These are phyloP conservation scores for Podila epigama DNA, from an alignment of 192 early-diverging fungal species.

Conservation along the genomic window DNA sequence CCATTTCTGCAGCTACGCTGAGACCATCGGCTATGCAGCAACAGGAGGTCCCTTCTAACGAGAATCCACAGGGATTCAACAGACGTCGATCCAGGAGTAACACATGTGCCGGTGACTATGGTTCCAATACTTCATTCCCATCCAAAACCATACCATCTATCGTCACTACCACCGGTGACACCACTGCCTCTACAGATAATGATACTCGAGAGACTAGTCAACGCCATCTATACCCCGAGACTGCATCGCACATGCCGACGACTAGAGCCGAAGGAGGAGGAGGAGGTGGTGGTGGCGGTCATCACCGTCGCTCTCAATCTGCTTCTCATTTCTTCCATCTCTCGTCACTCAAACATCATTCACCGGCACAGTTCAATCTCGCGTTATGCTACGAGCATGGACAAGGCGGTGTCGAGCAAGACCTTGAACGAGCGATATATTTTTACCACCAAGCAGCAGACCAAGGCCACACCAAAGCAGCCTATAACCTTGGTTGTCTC, in stretches of 20 bases:
- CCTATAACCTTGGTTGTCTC: constrained; percentile 34
- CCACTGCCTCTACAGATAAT: not conserved
- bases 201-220: too few species aligned
- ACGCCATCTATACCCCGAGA: not conserved
- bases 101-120: not conserved
- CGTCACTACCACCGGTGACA: not conserved
- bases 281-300: not conserved
- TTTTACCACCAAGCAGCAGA: constrained; percentile 45
- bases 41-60: too few species aligned
- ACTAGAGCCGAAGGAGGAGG: not conserved
- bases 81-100: not conserved
- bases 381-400: constrained; percentile 49
- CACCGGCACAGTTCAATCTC: constrained; percentile 38
- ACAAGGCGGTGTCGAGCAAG: constrained; percentile 35
- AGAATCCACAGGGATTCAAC: too few species aligned
- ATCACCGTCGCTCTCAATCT: constrained; percentile 35
- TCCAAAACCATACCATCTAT: not conserved
- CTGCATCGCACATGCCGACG: not conserved
- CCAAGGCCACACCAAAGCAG: constrained; percentile 44
- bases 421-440: constrained; percentile 30
- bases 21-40: too few species aligned
- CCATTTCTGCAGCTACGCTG: not conserved
- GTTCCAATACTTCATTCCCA: not conserved
- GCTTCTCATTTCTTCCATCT: constrained; percentile 44
- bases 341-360: constrained; percentile 35